These are phyloP conservation scores for Trichoderma erinaceum DNA, from an alignment of 495 filamentous ascomycete genomes.

Conservation along the genomic window DNA sequence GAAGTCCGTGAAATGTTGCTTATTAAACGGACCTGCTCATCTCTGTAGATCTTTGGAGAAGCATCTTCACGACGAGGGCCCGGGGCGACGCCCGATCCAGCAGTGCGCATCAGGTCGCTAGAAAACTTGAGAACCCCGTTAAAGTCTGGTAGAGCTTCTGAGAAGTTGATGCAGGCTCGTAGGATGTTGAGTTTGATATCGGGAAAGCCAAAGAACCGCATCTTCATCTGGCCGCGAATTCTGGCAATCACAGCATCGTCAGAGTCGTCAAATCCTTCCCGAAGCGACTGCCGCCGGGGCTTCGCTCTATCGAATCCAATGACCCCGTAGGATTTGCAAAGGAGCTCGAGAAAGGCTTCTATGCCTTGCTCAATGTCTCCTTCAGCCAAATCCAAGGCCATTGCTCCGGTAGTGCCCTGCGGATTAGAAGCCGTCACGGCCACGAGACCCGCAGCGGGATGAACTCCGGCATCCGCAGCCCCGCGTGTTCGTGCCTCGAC, in stretches of 20 bases:
- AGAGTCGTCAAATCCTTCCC: constrained; percentile 30
- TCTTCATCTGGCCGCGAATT: constrained; percentile 45
- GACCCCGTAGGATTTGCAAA: constrained; percentile 46
- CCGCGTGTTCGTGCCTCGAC: constrained; percentile 90
- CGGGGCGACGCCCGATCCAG: constrained; percentile 71
- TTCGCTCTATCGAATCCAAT: constrained; percentile 30
- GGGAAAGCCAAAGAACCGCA: constrained; percentile 56
- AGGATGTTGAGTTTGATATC: constrained; percentile 79
- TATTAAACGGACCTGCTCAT: constrained; percentile 76
- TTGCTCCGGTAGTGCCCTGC: constrained; percentile 44
- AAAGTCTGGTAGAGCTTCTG: constrained; percentile 90
- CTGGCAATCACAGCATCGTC: constrained; percentile 46
- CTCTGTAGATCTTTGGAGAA: constrained; percentile 59
- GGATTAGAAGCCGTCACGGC: constrained; percentile 42
- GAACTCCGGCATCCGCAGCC: constrained; percentile 89
- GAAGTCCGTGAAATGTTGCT: constrained; percentile 82
- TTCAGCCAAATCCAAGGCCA: constrained; percentile 65
- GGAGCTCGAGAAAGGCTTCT: constrained; percentile 41
- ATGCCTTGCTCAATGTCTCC: constrained; percentile 72
- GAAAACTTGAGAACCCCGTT: constrained; percentile 80
- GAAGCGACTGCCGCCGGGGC: background rate
- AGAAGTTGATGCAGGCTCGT: constrained; percentile 77
- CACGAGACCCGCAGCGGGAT: constrained; percentile 79
- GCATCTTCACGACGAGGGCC: constrained; percentile 54
- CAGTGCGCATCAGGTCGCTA: constrained; percentile 71